Evolutionary conservation across 75 land plant genomes (phyloP), one percentile per base, ranked within the genome.

Genomic region (Cryptomeria japonica): DNA sequence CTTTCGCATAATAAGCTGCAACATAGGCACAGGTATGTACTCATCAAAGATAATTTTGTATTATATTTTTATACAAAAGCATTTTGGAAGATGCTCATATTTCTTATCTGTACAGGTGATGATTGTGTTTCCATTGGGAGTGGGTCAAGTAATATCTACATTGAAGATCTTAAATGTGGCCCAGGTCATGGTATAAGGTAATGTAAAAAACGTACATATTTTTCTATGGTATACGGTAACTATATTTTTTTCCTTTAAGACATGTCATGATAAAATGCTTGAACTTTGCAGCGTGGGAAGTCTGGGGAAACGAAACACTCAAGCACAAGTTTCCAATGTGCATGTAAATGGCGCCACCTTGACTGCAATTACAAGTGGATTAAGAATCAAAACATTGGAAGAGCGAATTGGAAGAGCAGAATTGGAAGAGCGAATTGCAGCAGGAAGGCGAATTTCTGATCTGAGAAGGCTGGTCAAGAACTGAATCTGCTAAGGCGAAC

Each of bases 371-470:
- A 55, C 47, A 78, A 93, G 91, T 36, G 96, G 96, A 14, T 68
- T 94, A 15, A 89, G 95, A 49, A 91, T 95, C 85, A 95, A 95
- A 80, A n/a, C n/a, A n/a, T n/a, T n/a, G n/a, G n/a, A n/a, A n/a
- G n/a, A n/a, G n/a, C n/a, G n/a, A n/a, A n/a, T n/a, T n/a, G n/a
- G n/a, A n/a, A n/a, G n/a, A n/a, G n/a, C n/a, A n/a, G n/a, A n/a
- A n/a, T n/a, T n/a, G n/a, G n/a, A n/a, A n/a, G n/a, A n/a, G n/a
- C n/a, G n/a, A n/a, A n/a, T n/a, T n/a, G n/a, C n/a, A n/a, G n/a
- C n/a, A n/a, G n/a, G n/a, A n/a, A n/a, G n/a, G n/a, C n/a, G n/a
- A n/a, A n/a, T n/a, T n/a, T n/a, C n/a, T n/a, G n/a, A n/a, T n/a
- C n/a, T n/a, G n/a, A n/a, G n/a, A n/a, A n/a, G n/a, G n/a, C n/a